Evolutionary conservation across 805 yeast species (phyloP).

Genomic region (Komagataella ulmi): DNA sequence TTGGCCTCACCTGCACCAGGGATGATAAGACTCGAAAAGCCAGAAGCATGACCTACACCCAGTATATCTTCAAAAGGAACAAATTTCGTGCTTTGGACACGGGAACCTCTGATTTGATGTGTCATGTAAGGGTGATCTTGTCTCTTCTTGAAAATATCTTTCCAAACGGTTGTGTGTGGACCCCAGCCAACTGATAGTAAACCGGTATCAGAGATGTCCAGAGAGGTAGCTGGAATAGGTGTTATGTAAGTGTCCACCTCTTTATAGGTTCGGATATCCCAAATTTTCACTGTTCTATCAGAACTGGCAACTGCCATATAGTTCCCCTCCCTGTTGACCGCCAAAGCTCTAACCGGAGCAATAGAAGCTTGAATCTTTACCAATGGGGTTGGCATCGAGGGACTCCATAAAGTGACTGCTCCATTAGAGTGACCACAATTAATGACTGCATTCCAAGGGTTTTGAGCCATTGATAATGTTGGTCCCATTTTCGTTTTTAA

Average conservation of each 20-base stretch:
- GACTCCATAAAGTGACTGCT: conserved; percentile 88
- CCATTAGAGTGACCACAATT: conserved; percentile 93
- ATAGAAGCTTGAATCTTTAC: conserved; percentile 70
- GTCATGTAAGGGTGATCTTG: conserved; percentile 87
- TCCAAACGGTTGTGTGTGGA: conserved; percentile 90
- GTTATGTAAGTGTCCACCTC: conserved; percentile 56
- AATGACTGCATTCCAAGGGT: conserved; percentile 92
- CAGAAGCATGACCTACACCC: conserved; percentile 72
- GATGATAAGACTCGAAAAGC: conserved; percentile 72
- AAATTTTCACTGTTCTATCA: conserved; percentile 71
- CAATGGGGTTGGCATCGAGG: conserved; percentile 72
- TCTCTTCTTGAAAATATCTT: conserved; percentile 56
- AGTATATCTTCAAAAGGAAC: conserved; percentile 96
- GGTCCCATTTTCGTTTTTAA: conserved; percentile 83
- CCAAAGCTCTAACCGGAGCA: conserved; percentile 80
- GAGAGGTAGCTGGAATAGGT: conserved; percentile 77
- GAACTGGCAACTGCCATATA: conserved; percentile 92
- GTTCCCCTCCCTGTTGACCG: conserved; percentile 82
- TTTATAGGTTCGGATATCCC: conserved; percentile 85
- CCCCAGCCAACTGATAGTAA: conserved; percentile 89
- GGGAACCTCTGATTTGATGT: conserved; percentile 71
- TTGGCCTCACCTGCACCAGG: conserved; percentile 99
- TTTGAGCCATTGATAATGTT: conserved; percentile 74
- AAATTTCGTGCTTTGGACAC: conserved; percentile 51
- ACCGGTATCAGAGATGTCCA: conserved; percentile 80